Conservation (phyloP, 768 basidiomycete species). For the Trametes meyenii region DNA sequence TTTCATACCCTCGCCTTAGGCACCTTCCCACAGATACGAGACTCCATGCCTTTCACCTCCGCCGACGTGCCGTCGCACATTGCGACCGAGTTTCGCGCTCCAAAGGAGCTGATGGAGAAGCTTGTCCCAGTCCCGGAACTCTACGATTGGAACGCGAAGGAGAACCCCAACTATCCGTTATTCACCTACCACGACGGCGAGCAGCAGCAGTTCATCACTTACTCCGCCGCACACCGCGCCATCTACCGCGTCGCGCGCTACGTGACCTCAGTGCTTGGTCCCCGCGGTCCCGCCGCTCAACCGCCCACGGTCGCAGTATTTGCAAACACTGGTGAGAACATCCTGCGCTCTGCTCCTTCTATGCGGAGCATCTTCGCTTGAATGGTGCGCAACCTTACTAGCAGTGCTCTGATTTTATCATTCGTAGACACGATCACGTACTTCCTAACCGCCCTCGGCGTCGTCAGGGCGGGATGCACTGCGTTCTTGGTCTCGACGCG, state of each 20-base stretch:
- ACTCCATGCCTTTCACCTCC: slow-evolving; percentile 12
- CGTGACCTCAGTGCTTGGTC: background rate
- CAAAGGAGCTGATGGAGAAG: background rate
- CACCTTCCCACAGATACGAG: background rate
- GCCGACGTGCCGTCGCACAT: slow-evolving; percentile 15
- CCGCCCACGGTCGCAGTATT: slow-evolving; percentile 32
- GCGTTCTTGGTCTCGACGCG: slow-evolving; percentile 40
- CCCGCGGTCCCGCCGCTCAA: background rate
- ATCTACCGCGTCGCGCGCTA: slow-evolving; percentile 33
- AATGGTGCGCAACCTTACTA: no score
- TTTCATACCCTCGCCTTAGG: background rate
- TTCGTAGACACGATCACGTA: slow-evolving; percentile 32
- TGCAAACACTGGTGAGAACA: slow-evolving; percentile 20
- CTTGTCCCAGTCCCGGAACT: slow-evolving; percentile 36
- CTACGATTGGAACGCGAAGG: slow-evolving; percentile 38
- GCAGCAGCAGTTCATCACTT: slow-evolving; percentile 23
- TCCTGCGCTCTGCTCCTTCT: background rate
- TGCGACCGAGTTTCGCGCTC: slow-evolving; percentile 9
- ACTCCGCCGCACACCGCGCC: slow-evolving; percentile 31
- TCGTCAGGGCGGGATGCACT: slow-evolving; percentile 25
- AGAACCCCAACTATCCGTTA: slow-evolving; percentile 38
- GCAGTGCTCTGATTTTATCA: background rate
- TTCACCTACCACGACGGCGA: slow-evolving; percentile 32
- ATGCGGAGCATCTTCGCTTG: background rate
- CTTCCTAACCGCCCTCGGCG: slow-evolving; percentile 21